Conservation (phyloP, 805 yeast species). For the Lachancea fermentati region DNA sequence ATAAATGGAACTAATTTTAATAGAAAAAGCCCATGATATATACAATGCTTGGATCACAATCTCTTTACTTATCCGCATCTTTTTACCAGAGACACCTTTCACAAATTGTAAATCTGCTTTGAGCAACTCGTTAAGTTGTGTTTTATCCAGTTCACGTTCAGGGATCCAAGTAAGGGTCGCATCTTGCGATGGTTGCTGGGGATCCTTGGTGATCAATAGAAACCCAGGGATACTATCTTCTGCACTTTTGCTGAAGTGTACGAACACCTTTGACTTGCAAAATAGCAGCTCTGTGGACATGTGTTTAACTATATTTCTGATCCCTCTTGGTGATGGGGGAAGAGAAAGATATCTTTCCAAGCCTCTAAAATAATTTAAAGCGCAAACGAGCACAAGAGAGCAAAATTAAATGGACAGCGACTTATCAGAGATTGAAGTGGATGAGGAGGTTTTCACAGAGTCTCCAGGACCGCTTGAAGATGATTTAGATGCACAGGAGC, state of each 20-base stretch:
- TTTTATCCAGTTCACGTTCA: conserved; percentile 12
- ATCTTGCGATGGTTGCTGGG: conserved; percentile 38
- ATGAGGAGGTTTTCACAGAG: conserved; percentile 15
- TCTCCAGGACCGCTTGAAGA: conserved; percentile 13
- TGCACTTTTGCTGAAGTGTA: conserved; percentile 73
- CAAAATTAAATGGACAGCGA: conserved; percentile 16
- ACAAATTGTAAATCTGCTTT: conserved; percentile 34
- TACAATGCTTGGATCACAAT: conserved; percentile 10
- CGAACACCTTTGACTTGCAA: conserved; percentile 65
- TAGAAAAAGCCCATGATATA: conserved; percentile 61
- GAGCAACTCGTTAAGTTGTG: conserved; percentile 16
- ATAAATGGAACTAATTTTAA: conserved; percentile 53
- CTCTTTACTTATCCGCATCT: conserved; percentile 8
- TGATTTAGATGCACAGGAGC: conserved; percentile 10
- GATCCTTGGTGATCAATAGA: conserved; percentile 55
- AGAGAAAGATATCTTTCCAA: background rate
- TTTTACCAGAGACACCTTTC: conserved; percentile 41
- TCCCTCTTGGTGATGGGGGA: background rate
- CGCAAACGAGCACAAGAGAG: background rate
- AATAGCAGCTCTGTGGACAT: conserved; percentile 28
- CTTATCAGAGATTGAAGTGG: conserved; percentile 15
- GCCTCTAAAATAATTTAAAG: background rate
- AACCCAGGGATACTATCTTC: conserved; percentile 79
- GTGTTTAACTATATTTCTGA: background rate
- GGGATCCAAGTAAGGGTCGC: conserved; percentile 27